Base-by-base conservation (phyloP, 2,329 filamentous ascomycete species). In the Fulvia fulva region DNA sequence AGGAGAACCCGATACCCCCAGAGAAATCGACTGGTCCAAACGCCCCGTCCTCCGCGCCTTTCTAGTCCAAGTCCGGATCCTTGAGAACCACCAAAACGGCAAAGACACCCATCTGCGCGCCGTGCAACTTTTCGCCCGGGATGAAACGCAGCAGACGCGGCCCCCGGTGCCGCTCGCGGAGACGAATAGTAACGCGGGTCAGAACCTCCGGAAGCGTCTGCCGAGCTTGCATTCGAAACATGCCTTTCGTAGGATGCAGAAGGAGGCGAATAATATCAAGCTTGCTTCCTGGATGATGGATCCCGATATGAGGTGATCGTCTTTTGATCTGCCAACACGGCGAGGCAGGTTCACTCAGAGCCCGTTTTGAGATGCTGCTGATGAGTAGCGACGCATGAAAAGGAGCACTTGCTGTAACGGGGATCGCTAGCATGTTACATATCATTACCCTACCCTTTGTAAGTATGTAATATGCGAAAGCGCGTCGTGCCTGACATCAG, bases 41-140 rank as follows among this genome's bases (percentile, higher is more conserved):
- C 68, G 88, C 83, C 78, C 78, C 67, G 89, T 92, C 1, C 83
- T 97, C 19, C 86, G 92, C 60, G 91, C 90, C 16, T 96, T 93
- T 77, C 85, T 97, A 28, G 81, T 99, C 26, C 92, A 97, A 74
- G 87, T 97, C 69, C 87, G 89, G 65, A 87, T 99, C 51, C 83
- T 93, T 53, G 94, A 97, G 77, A 99, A 99, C 71, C 94, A 99
- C 73, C 94, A 99, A 76, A 99, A 99, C 73, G 94, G 94, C 63
- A 99, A 99, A 74, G 94, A 99, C 73, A 99, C 94, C n/a, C 94
- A 99, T 78, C 83, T 99, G 23, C 83, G 94, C 16, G 93, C 91
- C 1, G 83, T 99, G 73, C 95, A 96, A 77, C 88, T 97, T 9
- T 99, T 87, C 69, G 81, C 84, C 3, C 66, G 71, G 53, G 79